Percentiles rank a stretch among this genome's conserved stretches.
Evolutionary conservation across 345 rosid genomes (phyloP).

Genomic region (Linum tenue): DNA sequence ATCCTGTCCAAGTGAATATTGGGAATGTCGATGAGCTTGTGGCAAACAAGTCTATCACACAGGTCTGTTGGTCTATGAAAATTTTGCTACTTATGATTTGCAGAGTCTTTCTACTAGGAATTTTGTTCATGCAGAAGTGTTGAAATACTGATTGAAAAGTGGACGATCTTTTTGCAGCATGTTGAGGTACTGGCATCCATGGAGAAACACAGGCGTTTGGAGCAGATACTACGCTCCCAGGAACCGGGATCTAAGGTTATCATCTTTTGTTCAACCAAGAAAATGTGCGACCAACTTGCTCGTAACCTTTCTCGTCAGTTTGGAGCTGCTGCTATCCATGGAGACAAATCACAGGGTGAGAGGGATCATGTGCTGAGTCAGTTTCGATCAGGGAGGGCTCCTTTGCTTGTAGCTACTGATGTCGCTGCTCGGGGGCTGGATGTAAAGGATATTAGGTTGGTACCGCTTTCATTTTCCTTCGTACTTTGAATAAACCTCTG

Average conservation of each 20-base stretch:
- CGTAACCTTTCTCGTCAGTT: slow-evolving; percentile 60
- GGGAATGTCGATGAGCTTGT: slow-evolving; percentile 97
- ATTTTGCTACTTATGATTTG: neutral
- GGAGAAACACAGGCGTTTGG: slow-evolving; percentile 89
- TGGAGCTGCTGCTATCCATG: slow-evolving; percentile 90
- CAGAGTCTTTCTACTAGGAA: neutral
- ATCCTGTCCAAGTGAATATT: slow-evolving; percentile 93
- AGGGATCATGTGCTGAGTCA: slow-evolving; percentile 71
- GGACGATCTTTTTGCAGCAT: slow-evolving; percentile 32
- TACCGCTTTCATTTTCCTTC: neutral
- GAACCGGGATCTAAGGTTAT: slow-evolving; percentile 79
- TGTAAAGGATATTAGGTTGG: slow-evolving; percentile 84
- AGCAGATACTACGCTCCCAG: slow-evolving; percentile 81
- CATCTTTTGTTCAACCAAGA: slow-evolving; percentile 76
- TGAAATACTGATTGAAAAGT: neutral
- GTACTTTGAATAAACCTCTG: no score
- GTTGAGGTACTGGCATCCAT: slow-evolving; percentile 65
- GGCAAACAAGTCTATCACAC: slow-evolving; percentile 95
- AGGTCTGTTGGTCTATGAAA: slow-evolving; percentile 34
- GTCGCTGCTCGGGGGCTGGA: slow-evolving; percentile 92
- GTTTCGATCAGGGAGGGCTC: slow-evolving; percentile 73
- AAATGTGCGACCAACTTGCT: slow-evolving; percentile 85
- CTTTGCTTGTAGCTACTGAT: slow-evolving; percentile 83
- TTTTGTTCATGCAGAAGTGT: slow-evolving; percentile 2
- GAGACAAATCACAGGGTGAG: slow-evolving; percentile 83